phyloP scores from a whole-genome alignment of 148 eudicot species.

The Fagopyrum esculentum region DNA sequence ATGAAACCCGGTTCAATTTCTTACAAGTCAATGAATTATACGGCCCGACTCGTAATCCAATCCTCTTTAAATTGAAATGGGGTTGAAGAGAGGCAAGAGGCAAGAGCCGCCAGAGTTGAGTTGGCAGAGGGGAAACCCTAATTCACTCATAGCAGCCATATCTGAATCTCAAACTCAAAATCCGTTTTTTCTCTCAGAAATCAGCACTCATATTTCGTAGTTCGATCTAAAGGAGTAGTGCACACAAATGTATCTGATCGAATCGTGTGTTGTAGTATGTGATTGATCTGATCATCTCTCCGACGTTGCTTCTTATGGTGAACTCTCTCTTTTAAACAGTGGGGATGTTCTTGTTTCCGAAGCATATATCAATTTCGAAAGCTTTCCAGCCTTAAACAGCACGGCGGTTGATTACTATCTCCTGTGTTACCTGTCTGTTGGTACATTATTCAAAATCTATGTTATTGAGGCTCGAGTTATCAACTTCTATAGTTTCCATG shows the following conservation, averaged over 20 bases:
- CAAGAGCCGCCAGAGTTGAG: not conserved
- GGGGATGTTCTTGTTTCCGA: constrained; percentile 10
- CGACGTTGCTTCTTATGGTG: constrained; percentile 28
- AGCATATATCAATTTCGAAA: not conserved
- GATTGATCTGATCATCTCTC: not conserved
- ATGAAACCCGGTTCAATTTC: no score
- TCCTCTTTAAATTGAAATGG: no score
- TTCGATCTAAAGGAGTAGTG: not conserved
- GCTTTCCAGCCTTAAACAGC: no score
- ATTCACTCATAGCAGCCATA: not conserved
- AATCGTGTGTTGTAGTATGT: no score
- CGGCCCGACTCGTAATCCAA: no score
- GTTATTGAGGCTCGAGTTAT: no score
- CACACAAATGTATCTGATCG: not conserved
- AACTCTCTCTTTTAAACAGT: constrained; percentile 15
- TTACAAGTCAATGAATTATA: no score
- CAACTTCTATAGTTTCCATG: no score
- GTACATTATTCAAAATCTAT: no score
- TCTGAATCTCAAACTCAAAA: not conserved
- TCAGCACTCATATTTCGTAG: not conserved
- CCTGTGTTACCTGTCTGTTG: no score
- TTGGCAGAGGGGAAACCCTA: not conserved
- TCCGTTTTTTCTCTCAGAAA: not conserved
- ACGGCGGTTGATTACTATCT: no score
- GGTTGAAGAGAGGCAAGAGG: no score